Conservation (phyloP, 2,329 filamentous ascomycete genomes). For the Pseudocercospora crystallina region DNA sequence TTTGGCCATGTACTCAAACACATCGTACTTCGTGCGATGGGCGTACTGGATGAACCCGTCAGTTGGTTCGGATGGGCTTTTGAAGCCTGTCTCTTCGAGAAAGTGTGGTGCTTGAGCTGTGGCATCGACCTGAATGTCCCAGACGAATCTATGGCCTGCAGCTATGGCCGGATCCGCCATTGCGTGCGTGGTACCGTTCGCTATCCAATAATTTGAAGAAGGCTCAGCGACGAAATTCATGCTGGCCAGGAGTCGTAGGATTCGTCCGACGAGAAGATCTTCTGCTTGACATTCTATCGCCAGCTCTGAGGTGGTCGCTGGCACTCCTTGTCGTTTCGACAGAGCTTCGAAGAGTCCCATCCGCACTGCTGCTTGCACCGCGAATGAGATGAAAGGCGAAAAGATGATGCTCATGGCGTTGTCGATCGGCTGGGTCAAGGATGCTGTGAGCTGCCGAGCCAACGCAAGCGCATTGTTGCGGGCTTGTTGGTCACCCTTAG, state of each 20-base stretch:
- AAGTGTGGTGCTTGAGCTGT: neutral
- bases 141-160: neutral
- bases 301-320: neutral
- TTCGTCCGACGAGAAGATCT: neutral
- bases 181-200: neutral
- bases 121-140: conserved; percentile 1
- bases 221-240: neutral
- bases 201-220: neutral
- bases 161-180: conserved; percentile 1
- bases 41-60: conserved; percentile 2
- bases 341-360: conserved; percentile 8
- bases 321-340: neutral
- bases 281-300: neutral
- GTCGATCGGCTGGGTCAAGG: conserved; percentile 5
- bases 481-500: conserved; percentile 1
- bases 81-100: conserved; percentile 1
- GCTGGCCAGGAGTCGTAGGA: neutral
- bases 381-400: conserved; percentile 6
- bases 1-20: conserved; percentile 7
- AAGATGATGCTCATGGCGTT: conserved; percentile 8
- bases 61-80: neutral
- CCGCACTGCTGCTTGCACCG: conserved; percentile 7
- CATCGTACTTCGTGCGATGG: conserved; percentile 4
- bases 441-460: conserved; percentile 6
- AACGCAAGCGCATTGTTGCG: neutral